Evolutionary conservation across 371 early-diverging fungal genomes (phyloP).

Genomic region (Apophysomyces variabilis): DNA sequence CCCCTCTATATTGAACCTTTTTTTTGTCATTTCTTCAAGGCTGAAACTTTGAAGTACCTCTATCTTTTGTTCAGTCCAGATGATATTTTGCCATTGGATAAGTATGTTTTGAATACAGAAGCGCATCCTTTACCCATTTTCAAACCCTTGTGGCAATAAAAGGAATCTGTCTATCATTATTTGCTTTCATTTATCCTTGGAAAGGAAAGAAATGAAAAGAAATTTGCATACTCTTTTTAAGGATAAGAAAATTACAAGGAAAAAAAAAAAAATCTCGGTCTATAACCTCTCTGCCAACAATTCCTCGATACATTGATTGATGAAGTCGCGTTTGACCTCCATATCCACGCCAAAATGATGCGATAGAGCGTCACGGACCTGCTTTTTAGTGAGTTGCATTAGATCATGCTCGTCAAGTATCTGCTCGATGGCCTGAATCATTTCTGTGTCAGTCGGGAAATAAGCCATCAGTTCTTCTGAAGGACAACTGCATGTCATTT

Average conservation of each 20-base stretch:
- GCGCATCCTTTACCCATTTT: slow-evolving; percentile 85
- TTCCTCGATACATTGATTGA: slow-evolving; percentile 81
- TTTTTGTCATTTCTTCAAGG: slow-evolving; percentile 59
- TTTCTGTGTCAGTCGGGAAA: slow-evolving; percentile 73
- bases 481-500: neutral
- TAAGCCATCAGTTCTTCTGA: slow-evolving; percentile 52
- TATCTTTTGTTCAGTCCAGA: slow-evolving; percentile 82
- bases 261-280: neutral
- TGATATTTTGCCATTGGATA: slow-evolving; percentile 73
- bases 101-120: slow-evolving; percentile 90
- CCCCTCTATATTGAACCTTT: neutral
- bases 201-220: too few relatives aligned
- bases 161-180: neutral
- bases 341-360: slow-evolving; percentile 75
- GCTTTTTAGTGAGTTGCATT: slow-evolving; percentile 81
- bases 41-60: slow-evolving; percentile 96
- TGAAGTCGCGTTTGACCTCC: slow-evolving; percentile 58
- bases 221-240: neutral
- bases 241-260: neutral
- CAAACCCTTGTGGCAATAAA: slow-evolving; percentile 30
- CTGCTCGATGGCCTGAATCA: slow-evolving; percentile 73
- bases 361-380: slow-evolving; percentile 81
- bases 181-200: too few relatives aligned
- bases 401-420: slow-evolving; percentile 76
- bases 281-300: slow-evolving; percentile 17